phyloP scores from a whole-genome alignment of 345 rosid genomes.

The Rubroshorea leprosula region DNA sequence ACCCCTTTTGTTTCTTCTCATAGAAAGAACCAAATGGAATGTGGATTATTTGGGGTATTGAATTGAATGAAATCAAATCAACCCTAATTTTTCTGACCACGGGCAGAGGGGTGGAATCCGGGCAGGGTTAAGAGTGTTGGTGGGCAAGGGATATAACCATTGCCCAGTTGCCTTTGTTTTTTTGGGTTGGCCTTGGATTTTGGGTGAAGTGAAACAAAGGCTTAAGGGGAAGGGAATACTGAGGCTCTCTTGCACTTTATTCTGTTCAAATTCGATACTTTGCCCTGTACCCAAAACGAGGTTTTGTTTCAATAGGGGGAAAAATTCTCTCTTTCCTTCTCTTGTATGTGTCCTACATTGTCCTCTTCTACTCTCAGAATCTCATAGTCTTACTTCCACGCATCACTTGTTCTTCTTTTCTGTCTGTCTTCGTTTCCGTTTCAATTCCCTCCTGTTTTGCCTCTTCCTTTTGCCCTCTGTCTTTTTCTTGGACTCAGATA shows the following conservation, averaged over 20 bases:
- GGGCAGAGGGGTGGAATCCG: constrained; percentile 19
- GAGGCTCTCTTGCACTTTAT: constrained; percentile 27
- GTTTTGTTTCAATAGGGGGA: constrained; percentile 19
- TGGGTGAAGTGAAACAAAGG: constrained; percentile 12
- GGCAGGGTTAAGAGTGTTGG: constrained; percentile 18
- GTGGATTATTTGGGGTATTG: constrained; percentile 7
- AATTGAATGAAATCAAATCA: constrained; percentile 3
- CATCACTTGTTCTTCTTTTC: constrained; percentile 20
- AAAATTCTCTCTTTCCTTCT: constrained; percentile 19
- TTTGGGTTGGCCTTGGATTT: constrained; percentile 21
- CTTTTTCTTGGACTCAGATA: constrained; percentile 10
- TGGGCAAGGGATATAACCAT: constrained; percentile 27
- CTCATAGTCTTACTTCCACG: constrained; percentile 38
- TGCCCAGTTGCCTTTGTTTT: constrained; percentile 22
- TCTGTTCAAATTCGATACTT: constrained; percentile 50
- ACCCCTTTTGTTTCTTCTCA: background rate
- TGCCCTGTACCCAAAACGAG: constrained; percentile 40
- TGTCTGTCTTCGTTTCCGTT: constrained; percentile 12
- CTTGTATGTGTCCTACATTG: constrained; percentile 39
- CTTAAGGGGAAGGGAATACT: constrained; percentile 14
- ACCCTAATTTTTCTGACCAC: constrained; percentile 28
- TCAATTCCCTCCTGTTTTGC: constrained; percentile 16
- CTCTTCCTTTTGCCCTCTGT: constrained; percentile 6
- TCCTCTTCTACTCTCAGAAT: constrained; percentile 43
- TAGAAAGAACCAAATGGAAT: constrained; percentile 18